Conservation (phyloP, 441 rosid species). For the Pelargonium fulgidum region DNA sequence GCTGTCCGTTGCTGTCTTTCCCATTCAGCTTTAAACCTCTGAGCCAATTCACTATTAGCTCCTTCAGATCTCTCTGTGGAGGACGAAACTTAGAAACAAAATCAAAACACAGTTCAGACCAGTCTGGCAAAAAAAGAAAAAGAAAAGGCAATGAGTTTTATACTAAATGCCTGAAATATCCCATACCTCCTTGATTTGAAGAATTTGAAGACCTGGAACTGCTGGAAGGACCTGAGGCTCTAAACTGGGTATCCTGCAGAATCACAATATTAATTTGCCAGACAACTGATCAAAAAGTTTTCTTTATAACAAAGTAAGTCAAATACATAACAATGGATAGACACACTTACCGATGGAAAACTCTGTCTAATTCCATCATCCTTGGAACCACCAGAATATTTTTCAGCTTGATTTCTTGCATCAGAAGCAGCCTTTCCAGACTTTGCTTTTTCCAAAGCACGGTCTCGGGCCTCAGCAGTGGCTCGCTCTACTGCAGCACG, state of each 20-base stretch:
- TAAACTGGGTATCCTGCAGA: constrained; percentile 52
- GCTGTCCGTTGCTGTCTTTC: constrained; percentile 79
- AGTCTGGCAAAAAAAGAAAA: not conserved
- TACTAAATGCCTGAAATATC: not conserved
- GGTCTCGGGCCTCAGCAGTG: constrained; percentile 86
- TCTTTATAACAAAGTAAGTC: constrained; percentile 10
- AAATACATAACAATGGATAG: constrained; percentile 12
- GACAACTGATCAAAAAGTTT: constrained; percentile 14
- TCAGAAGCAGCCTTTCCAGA: constrained; percentile 52
- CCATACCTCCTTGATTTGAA: constrained; percentile 34
- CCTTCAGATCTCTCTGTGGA: constrained; percentile 32
- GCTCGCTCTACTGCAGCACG: constrained; percentile 98
- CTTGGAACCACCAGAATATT: constrained; percentile 41
- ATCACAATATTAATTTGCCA: constrained; percentile 13
- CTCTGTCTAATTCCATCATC: constrained; percentile 37
- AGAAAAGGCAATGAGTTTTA: too few relatives aligned
- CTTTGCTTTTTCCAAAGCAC: constrained; percentile 81
- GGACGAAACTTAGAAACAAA: constrained; percentile 30
- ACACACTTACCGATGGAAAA: constrained; percentile 53
- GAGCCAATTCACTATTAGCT: constrained; percentile 48
- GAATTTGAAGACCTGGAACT: constrained; percentile 29
- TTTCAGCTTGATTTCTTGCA: constrained; percentile 41
- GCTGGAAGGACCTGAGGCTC: constrained; percentile 39
- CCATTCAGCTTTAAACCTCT: constrained; percentile 55
- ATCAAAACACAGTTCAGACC: constrained; percentile 10